Evolutionary conservation across 164 flowering plant species (phyloP).

Genomic region (Kalanchoe fedtschenkoi): DNA sequence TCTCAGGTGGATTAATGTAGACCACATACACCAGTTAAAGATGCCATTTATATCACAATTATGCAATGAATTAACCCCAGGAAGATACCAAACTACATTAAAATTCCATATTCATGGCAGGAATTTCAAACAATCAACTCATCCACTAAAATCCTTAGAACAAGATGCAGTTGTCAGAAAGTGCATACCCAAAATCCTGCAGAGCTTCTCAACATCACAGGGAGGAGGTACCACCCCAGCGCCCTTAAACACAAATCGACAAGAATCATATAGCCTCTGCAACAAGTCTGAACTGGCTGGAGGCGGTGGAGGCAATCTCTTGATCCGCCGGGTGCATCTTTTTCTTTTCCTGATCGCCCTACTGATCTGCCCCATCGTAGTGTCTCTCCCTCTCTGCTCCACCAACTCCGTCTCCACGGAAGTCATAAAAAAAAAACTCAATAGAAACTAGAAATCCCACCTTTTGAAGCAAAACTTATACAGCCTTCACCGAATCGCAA

Average conservation of each 20-base stretch:
- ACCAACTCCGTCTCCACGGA: constrained; percentile 16
- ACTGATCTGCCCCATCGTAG: constrained; percentile 3
- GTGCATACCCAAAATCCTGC: constrained; percentile 42
- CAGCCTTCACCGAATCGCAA: not conserved
- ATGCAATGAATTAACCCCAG: no score
- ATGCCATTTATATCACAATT: not conserved
- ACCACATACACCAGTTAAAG: not conserved
- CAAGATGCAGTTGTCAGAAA: not conserved
- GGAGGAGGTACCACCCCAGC: constrained; percentile 53
- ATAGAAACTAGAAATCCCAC: not conserved
- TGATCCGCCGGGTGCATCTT: constrained; percentile 11
- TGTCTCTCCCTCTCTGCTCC: constrained; percentile 11
- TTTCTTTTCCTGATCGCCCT: constrained; percentile 19
- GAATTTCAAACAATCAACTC: not conserved
- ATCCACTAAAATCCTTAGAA: not conserved
- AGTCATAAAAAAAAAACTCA: not conserved
- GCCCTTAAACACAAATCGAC: constrained; percentile 49
- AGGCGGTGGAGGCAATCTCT: not conserved
- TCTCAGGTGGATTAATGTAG: not conserved
- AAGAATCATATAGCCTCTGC: constrained; percentile 38
- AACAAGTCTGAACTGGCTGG: constrained; percentile 13
- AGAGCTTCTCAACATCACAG: constrained; percentile 31
- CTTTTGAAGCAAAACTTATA: not conserved
- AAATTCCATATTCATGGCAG: not conserved
- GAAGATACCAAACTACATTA: no score